Evolutionary conservation across 371 early-diverging fungal genomes (phyloP).

Genomic region (Blakeslea trispora): DNA sequence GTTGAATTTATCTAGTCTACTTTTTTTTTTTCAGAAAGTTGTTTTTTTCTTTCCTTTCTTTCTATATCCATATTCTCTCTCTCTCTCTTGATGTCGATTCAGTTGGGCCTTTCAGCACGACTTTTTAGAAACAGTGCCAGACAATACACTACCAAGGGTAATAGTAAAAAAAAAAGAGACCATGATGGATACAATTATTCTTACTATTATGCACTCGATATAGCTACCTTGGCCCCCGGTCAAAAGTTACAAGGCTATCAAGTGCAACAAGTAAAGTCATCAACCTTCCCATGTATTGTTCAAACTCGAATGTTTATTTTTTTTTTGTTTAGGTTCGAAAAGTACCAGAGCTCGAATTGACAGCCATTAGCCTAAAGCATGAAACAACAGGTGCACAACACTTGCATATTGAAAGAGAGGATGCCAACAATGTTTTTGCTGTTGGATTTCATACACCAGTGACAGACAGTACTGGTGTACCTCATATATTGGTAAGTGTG

Average conservation of each 20-base stretch:
- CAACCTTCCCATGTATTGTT: not conserved
- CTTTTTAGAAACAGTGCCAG: too few relatives aligned
- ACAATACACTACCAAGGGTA: too few relatives aligned
- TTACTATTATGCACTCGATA: too few relatives aligned
- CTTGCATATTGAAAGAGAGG: conserved; percentile 85
- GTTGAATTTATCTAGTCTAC: too few relatives aligned
- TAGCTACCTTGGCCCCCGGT: conserved; percentile 32
- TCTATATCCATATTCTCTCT: too few relatives aligned
- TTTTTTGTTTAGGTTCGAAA: conserved; percentile 34
- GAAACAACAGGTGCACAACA: conserved; percentile 84
- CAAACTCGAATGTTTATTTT: not conserved
- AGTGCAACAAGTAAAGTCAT: conserved; percentile 25
- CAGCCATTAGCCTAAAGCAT: conserved; percentile 71
- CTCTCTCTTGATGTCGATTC: too few relatives aligned
- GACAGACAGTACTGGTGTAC: conserved; percentile 82
- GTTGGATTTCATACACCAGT: conserved; percentile 91
- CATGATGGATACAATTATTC: too few relatives aligned
- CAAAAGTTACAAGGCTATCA: conserved; percentile 32
- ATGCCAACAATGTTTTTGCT: conserved; percentile 89
- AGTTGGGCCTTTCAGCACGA: too few relatives aligned
- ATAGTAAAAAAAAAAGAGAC: too few relatives aligned
- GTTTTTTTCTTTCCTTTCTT: not conserved
- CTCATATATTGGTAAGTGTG: conserved; percentile 83
- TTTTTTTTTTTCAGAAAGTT: too few relatives aligned
- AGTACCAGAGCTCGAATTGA: conserved; percentile 70